A percentile compares a stretch with the other conserved stretches of the same genome.
phyloP scores from a whole-genome alignment of 352 stramenopile genomes.

The Pythium brassicae region DNA sequence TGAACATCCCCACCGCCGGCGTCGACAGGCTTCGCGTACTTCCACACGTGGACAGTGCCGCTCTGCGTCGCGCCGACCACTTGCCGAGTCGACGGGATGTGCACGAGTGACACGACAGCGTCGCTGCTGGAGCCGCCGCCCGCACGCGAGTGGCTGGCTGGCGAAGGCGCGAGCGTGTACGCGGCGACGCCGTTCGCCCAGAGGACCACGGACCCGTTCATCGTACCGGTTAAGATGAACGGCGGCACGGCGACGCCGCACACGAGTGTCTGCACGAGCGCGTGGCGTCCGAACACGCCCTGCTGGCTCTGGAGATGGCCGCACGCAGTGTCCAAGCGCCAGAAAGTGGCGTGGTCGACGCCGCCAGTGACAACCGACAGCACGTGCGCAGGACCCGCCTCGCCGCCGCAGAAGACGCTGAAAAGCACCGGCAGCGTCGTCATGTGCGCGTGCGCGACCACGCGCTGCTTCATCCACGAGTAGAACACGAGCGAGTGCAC shows the following conservation, averaged over 20 bases:
- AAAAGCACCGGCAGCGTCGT: conserved; percentile 55
- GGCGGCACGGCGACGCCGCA: conserved; percentile 34
- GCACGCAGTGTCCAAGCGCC: conserved; percentile 42
- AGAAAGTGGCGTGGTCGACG: conserved; percentile 69
- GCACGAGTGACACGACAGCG: conserved; percentile 31
- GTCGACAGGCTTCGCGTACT: conserved; percentile 13
- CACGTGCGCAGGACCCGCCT: neutral
- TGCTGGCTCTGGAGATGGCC: conserved; percentile 45
- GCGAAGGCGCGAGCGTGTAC: conserved; percentile 25
- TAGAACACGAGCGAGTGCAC: conserved; percentile 47
- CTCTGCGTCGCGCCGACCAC: conserved; percentile 35
- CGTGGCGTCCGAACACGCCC: conserved; percentile 63
- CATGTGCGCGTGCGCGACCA: conserved; percentile 35
- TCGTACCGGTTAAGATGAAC: conserved; percentile 54
- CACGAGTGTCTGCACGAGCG: conserved; percentile 40
- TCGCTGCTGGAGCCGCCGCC: conserved; percentile 2
- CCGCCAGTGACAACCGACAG: conserved; percentile 54
- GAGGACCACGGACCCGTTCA: conserved; percentile 41
- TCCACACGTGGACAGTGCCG: conserved; percentile 34
- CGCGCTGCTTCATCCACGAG: conserved; percentile 28
- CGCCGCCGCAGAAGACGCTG: conserved; percentile 28
- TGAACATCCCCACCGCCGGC: conserved; percentile 4
- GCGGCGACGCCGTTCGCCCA: conserved; percentile 55
- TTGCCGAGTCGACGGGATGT: conserved; percentile 28
- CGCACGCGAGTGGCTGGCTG: neutral